A percentile compares a stretch with the other conserved stretches of the same genome.
These are phyloP conservation scores for Nepenthes gracilis DNA, from an alignment of 148 eudicot species.

Conservation along the genomic window DNA sequence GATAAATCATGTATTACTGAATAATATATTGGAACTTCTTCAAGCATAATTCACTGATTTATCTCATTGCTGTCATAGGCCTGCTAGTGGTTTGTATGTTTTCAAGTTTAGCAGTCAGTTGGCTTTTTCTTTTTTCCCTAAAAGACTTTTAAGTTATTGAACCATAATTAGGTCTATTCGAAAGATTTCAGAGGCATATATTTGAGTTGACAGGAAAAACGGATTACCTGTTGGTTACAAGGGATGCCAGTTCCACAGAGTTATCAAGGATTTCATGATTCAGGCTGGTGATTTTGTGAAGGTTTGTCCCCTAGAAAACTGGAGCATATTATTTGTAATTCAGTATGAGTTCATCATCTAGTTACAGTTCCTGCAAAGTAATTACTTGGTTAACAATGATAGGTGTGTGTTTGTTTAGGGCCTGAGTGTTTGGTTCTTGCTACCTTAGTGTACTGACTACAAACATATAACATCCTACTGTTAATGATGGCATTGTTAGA, in stretches of 20 bases:
- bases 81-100: too few relatives aligned
- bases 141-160: too few relatives aligned
- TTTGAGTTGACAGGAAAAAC: constrained; percentile 53
- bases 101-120: too few relatives aligned
- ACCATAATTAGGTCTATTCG: not conserved
- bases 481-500: too few relatives aligned
- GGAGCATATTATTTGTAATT: not conserved
- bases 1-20: not conserved
- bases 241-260: constrained; percentile 92
- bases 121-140: too few relatives aligned
- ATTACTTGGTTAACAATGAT: too few relatives aligned
- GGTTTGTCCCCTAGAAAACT: constrained; percentile 25
- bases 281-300: constrained; percentile 91
- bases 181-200: constrained; percentile 1
- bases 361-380: not conserved
- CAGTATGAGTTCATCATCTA: not conserved
- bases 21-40: not conserved
- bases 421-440: too few relatives aligned
- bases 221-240: constrained; percentile 96
- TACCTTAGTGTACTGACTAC: too few relatives aligned
- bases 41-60: not conserved
- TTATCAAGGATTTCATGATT: constrained; percentile 93
- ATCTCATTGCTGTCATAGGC: too few relatives aligned
- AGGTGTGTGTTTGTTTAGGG: too few relatives aligned
- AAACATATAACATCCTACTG: too few relatives aligned